phyloP scores from a whole-genome alignment of 345 rosid genomes.

The Arabidopsis thaliana region DNA sequence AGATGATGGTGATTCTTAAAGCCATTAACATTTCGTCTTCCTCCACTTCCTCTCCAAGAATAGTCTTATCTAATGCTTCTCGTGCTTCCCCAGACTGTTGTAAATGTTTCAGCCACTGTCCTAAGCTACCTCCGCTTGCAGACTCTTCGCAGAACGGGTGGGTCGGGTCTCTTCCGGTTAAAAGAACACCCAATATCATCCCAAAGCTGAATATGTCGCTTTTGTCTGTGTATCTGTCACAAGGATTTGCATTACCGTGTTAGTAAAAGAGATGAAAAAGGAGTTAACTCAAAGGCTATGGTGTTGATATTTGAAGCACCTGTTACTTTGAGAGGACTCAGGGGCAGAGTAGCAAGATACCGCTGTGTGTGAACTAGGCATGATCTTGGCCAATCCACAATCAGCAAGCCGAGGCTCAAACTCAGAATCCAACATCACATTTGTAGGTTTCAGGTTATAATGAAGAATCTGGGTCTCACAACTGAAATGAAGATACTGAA shows the following conservation, averaged over 20 bases:
- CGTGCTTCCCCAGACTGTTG: constrained; percentile 84
- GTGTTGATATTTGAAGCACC: constrained; percentile 51
- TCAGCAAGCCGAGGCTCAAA: constrained; percentile 84
- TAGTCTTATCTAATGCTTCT: constrained; percentile 82
- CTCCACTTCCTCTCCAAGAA: constrained; percentile 89
- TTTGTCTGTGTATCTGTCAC: constrained; percentile 77
- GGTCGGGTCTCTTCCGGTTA: constrained; percentile 81
- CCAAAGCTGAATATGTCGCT: constrained; percentile 96
- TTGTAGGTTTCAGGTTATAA: constrained; percentile 79
- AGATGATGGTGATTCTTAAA: constrained; percentile 80
- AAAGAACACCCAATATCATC: constrained; percentile 80
- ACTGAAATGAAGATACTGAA: constrained; percentile 76
- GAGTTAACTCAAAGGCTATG: constrained; percentile 16
- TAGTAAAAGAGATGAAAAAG: constrained; percentile 24
- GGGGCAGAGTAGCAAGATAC: constrained; percentile 72
- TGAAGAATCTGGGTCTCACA: constrained; percentile 77
- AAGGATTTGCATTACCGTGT: constrained; percentile 20
- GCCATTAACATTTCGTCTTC: constrained; percentile 99
- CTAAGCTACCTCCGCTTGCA: constrained; percentile 66
- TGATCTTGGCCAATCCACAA: constrained; percentile 69
- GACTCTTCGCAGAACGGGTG: constrained; percentile 71
- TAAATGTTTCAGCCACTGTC: constrained; percentile 83
- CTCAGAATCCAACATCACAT: constrained; percentile 94
- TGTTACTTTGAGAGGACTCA: constrained; percentile 72
- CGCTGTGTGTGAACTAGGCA: constrained; percentile 59